Evolutionary conservation across 208 protist species (phyloP).

Genomic region (Borovskyia barvae): DNA sequence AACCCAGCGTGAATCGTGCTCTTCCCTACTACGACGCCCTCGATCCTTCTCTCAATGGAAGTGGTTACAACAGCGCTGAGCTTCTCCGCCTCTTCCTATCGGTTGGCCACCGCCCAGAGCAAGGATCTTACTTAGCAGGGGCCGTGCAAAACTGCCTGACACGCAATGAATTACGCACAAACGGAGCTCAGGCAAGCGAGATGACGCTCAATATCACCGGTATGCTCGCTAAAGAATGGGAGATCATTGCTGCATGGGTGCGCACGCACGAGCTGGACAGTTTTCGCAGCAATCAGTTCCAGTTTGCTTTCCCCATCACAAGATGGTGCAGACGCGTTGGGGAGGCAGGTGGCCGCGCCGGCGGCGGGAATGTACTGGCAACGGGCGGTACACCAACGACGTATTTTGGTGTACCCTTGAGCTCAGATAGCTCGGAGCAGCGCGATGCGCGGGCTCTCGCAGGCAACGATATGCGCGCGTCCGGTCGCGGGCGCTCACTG

Average conservation of each 20-base stretch:
- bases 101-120: conserved; percentile 68
- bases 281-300: conserved; percentile 93
- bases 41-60: conserved; percentile 95
- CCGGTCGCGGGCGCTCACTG: no score
- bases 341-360: background rate
- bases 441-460: background rate
- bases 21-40: conserved; percentile 94
- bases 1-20: conserved; percentile 44
- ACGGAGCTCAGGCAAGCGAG: conserved; percentile 87
- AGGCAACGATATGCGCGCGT: background rate
- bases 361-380: background rate
- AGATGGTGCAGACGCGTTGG: conserved; percentile 16
- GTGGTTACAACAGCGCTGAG: conserved; percentile 74
- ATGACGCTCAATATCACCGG: conserved; percentile 80
- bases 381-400: background rate
- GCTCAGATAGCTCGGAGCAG: background rate
- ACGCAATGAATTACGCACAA: conserved; percentile 74
- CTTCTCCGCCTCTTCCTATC: conserved; percentile 97
- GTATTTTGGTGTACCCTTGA: background rate
- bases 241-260: conserved; percentile 93
- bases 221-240: conserved; percentile 90
- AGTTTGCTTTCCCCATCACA: conserved; percentile 62
- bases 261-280: conserved; percentile 82
- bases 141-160: conserved; percentile 80
- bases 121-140: conserved; percentile 94